Evolutionary conservation across 345 rosid genomes (phyloP), one percentile per base, ranked within the genome.

Genomic region (Triadica sebifera): DNA sequence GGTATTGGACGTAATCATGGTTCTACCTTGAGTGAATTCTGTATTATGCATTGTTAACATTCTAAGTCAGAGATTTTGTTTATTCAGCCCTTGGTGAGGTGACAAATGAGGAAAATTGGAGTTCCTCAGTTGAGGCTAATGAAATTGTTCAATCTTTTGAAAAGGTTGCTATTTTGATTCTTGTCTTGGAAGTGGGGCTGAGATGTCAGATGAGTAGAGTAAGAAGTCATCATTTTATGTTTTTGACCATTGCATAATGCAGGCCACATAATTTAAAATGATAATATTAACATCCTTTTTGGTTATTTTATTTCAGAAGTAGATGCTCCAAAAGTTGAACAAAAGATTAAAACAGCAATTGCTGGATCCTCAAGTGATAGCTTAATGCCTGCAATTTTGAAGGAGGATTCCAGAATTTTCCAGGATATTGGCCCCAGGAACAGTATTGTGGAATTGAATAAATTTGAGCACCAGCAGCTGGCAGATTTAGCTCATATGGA

Each of bases 201-300:
- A 67, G 73, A 46, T 58, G 79, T 41, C 65, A 45, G 24, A 65
- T 57, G 29, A 19, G 60, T 65, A 77, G 60, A 80, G 85, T 81
- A 75, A 67, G 74, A 43, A 49, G 65, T 52, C 65, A 6, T 50
- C 50, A 49, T 47, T 46, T 65, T 39, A 12, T 61, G 65, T n/a
- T 66, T 50, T 67, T 22, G 16, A 38, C 34, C 15, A 15, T 6
- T 56, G 43, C 41, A 5, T 16, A 41, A 12, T 58, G n/a, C 24
- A 43, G 66, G 22, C 6, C 8, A 46, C 38, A 67, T 52, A 70
- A 46, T 38, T 34, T 56, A 58, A 34, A 20, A 29, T 66, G 37
- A 17, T 74, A 50, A 58, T 70, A 50, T 24, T 22, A 63, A 19
- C n/a, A 24, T 20, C 65, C 57, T 60, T 41, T 41, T 41, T 41